Conservation (phyloP, 163 green algal species). For the Coccomyxa subellipsoidea region DNA sequence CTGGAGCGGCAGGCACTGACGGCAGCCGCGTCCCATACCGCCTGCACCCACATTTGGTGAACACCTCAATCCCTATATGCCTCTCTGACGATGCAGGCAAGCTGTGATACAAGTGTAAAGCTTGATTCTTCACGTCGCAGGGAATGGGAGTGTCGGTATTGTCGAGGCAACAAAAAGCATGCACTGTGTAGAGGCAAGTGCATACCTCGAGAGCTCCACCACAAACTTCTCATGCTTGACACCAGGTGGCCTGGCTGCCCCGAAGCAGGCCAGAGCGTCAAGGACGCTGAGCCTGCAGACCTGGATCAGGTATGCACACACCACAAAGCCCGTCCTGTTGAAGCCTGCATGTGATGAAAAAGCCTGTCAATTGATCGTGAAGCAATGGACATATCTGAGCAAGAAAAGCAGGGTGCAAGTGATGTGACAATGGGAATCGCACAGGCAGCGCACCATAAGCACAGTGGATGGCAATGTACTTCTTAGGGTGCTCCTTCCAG, state of each 20-base stretch:
- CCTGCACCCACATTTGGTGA: no score
- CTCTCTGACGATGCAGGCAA: no score
- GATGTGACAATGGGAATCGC: not conserved
- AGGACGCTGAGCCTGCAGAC: conserved; percentile 60
- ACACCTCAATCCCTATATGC: no score
- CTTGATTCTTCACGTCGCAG: no score
- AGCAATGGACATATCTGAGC: no score
- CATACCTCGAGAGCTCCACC: conserved; percentile 33
- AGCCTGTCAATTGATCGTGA: not conserved
- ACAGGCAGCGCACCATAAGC: conserved; percentile 54
- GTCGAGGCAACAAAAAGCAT: not conserved
- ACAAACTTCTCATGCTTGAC: conserved; percentile 84
- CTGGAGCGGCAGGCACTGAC: not conserved
- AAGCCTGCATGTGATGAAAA: conserved; percentile 54
- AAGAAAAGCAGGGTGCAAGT: no score
- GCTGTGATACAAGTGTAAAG: no score
- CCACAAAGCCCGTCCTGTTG: conserved; percentile 88
- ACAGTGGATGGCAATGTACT: conserved; percentile 86
- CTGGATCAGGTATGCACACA: conserved; percentile 80
- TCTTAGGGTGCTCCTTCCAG: conserved; percentile 50
- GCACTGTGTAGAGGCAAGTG: not conserved
- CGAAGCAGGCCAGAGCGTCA: conserved; percentile 72
- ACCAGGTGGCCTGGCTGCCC: conserved; percentile 61
- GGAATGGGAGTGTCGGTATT: not conserved
- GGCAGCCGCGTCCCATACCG: not conserved